A percentile compares a stretch with the other conserved stretches of the same genome.
Evolutionary conservation across 1,284 basidiomycete species (phyloP).

Genomic region (Cutaneotrichosporon sp.): DNA sequence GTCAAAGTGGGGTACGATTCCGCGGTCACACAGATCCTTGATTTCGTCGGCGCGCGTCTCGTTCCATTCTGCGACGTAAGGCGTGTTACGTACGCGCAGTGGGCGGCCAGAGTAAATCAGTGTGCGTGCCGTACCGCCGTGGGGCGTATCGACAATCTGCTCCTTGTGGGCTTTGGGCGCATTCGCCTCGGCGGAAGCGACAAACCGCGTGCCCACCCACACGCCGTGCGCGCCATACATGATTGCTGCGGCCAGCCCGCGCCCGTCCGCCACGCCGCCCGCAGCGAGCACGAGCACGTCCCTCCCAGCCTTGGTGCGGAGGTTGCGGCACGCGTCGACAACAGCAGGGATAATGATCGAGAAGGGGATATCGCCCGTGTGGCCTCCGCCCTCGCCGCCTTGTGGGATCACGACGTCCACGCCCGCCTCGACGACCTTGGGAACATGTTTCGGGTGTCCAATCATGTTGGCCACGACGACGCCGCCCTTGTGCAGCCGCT

Average conservation of each 20-base stretch:
- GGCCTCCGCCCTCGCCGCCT: slow-evolving; percentile 76
- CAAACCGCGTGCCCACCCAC: slow-evolving; percentile 88
- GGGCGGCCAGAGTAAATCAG: slow-evolving; percentile 84
- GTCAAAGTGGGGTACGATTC: slow-evolving; percentile 64
- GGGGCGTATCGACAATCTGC: slow-evolving; percentile 45
- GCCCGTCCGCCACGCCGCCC: slow-evolving; percentile 80
- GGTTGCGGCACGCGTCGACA: slow-evolving; percentile 69
- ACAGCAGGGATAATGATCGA: slow-evolving; percentile 57
- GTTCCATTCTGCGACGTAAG: slow-evolving; percentile 70
- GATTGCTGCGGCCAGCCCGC: slow-evolving; percentile 73
- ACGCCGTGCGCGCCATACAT: slow-evolving; percentile 77
- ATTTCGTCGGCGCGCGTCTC: slow-evolving; percentile 35
- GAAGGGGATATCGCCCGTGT: slow-evolving; percentile 44
- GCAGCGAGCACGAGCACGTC: slow-evolving; percentile 77
- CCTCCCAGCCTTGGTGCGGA: slow-evolving; percentile 65
- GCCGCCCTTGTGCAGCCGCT: slow-evolving; percentile 69
- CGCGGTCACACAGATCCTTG: slow-evolving; percentile 65
- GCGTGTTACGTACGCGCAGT: slow-evolving; percentile 69
- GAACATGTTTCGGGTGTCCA: slow-evolving; percentile 78
- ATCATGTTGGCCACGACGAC: slow-evolving; percentile 82
- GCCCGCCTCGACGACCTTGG: slow-evolving; percentile 70
- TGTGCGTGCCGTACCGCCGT: slow-evolving; percentile 58
- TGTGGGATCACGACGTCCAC: slow-evolving; percentile 86
- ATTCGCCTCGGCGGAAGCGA: slow-evolving; percentile 60
- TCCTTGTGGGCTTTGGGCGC: slow-evolving; percentile 82